Conservation (phyloP, 2,329 filamentous ascomycete species). For the Sphaerulina populicola region DNA sequence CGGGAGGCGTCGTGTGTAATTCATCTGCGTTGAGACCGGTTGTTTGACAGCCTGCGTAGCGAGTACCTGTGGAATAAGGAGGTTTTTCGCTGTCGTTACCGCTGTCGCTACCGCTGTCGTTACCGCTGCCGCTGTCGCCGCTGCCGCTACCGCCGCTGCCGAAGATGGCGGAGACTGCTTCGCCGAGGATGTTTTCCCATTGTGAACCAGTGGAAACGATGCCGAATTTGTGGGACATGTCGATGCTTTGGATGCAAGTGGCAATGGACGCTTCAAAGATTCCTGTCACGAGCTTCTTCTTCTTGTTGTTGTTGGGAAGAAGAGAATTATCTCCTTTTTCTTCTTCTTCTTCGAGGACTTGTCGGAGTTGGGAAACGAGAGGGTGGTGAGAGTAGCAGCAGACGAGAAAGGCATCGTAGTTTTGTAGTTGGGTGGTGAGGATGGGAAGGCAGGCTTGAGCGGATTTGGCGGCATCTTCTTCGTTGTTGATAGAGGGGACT, state of each 20-base stretch:
- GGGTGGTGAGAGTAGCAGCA: constrained; percentile 85
- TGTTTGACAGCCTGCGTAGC: constrained; percentile 71
- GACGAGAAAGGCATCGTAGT: constrained; percentile 69
- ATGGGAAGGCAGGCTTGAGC: constrained; percentile 53
- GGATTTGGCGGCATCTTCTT: constrained; percentile 57
- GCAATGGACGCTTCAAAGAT: constrained; percentile 82
- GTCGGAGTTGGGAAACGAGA: constrained; percentile 49
- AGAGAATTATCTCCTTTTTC: neutral
- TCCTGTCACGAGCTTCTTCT: constrained; percentile 56
- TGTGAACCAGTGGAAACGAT: constrained; percentile 81
- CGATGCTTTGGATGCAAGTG: constrained; percentile 50
- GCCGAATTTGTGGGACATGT: constrained; percentile 56
- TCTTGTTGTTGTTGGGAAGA: too few relatives aligned
- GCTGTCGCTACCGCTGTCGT: too few relatives aligned
- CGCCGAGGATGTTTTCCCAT: constrained; percentile 66
- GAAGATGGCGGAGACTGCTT: constrained; percentile 58
- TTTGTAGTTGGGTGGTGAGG: constrained; percentile 39
- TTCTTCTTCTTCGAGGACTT: constrained; percentile 13
- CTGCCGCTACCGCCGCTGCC: constrained; percentile 33
- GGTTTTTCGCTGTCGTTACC: too few relatives aligned
- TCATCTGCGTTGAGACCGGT: constrained; percentile 74
- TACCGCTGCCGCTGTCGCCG: too few relatives aligned
- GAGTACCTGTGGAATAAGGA: too few relatives aligned
- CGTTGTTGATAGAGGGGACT: constrained; percentile 71
- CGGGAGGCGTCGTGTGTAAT: constrained; percentile 60